Conservation (phyloP, 148 eudicot species). For the Spergularia marina region DNA sequence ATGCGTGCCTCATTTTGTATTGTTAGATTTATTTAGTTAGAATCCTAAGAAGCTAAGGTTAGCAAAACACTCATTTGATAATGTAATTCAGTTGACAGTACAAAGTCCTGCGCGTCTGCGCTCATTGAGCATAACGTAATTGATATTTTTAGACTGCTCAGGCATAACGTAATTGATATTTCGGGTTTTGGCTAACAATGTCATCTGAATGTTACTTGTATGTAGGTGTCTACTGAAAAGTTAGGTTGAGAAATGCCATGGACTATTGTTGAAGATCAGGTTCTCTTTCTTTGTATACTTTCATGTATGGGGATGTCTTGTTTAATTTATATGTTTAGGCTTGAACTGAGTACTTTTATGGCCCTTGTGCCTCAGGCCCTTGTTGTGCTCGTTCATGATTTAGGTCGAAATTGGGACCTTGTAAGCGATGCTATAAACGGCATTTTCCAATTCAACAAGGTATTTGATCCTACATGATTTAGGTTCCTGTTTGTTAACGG, state of each 20-base stretch:
- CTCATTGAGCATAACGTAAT: no score
- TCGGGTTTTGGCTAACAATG: not conserved
- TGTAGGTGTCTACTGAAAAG: slow-evolving; percentile 48
- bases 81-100: no score
- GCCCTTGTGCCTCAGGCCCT: slow-evolving; percentile 60
- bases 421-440: slow-evolving; percentile 85
- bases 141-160: not conserved
- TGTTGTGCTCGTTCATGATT: slow-evolving; percentile 94
- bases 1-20: no score
- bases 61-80: no score
- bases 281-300: slow-evolving; percentile 22
- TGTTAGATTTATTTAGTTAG: no score
- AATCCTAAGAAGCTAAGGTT: no score
- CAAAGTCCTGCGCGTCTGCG: no score
- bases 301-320: not conserved
- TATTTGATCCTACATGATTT: slow-evolving; percentile 17
- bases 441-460: slow-evolving; percentile 76
- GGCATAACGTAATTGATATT: not conserved
- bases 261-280: slow-evolving; percentile 96
- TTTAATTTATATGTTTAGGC: not conserved
- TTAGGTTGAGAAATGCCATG: slow-evolving; percentile 70
- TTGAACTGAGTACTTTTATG: slow-evolving; percentile 22
- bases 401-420: slow-evolving; percentile 99
- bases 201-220: slow-evolving; percentile 32
- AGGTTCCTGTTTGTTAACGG: not conserved